Evolutionary conservation across 140 eudicot species (phyloP).

Genomic region (Flaveria floridana): DNA sequence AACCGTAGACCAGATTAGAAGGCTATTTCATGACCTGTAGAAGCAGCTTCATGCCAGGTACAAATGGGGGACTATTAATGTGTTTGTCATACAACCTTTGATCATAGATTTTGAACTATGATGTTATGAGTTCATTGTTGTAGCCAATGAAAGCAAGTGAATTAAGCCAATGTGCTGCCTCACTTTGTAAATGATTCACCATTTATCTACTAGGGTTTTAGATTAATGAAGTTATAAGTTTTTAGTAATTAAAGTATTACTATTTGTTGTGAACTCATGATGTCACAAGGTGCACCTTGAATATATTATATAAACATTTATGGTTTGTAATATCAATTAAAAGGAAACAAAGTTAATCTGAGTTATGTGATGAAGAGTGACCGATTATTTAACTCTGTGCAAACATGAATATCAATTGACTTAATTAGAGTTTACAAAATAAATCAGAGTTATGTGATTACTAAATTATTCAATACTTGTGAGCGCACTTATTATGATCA

Average conservation of each 20-base stretch:
- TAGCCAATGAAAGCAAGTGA: conserved; percentile 20
- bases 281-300: background rate
- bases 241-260: conserved; percentile 14
- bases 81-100: conserved; percentile 15
- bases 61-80: background rate
- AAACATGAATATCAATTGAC: too few relatives aligned
- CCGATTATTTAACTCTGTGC: too few relatives aligned
- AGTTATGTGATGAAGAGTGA: background rate
- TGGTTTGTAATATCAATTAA: background rate
- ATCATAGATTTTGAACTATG: conserved; percentile 26
- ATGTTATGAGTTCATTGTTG: conserved; percentile 30
- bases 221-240: conserved; percentile 19
- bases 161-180: conserved; percentile 10
- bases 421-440: too few relatives aligned
- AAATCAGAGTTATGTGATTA: too few relatives aligned
- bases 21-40: conserved; percentile 92
- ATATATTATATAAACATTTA: background rate
- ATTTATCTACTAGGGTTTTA: conserved; percentile 16
- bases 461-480: too few relatives aligned
- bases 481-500: too few relatives aligned
- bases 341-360: background rate
- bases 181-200: conserved; percentile 24
- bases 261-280: conserved; percentile 7
- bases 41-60: conserved; percentile 18
- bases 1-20: conserved; percentile 76